Percentiles rank a stretch among this genome's conserved stretches.
phyloP scores from a whole-genome alignment of 768 basidiomycete genomes.

The Guyanaporus albipodus region DNA sequence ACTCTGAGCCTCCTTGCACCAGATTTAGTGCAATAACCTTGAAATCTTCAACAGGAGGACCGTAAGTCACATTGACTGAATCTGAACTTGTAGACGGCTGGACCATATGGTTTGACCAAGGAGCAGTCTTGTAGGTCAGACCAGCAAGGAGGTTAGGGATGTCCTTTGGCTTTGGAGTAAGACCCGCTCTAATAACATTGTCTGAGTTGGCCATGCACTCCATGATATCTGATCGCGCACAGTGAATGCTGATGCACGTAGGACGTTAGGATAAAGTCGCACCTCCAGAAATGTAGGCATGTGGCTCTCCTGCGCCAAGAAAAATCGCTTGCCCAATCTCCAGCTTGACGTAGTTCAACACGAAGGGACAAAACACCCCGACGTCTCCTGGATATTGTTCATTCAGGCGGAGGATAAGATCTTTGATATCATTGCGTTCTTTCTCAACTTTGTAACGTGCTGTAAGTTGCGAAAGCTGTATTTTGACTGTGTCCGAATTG shows the following conservation, averaged over 20 bases:
- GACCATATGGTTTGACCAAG: conserved; percentile 67
- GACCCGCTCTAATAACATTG: conserved; percentile 97
- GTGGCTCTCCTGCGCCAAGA: conserved; percentile 93
- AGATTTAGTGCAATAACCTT: conserved; percentile 70
- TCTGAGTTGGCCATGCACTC: conserved; percentile 99
- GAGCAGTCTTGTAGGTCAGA: conserved; percentile 78
- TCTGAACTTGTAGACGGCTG: conserved; percentile 47
- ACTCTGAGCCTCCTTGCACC: conserved; percentile 40
- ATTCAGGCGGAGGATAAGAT: conserved; percentile 60
- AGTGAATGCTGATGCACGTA: neutral
- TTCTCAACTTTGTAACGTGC: conserved; percentile 52
- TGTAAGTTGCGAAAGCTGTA: conserved; percentile 55
- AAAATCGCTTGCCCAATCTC: conserved; percentile 88
- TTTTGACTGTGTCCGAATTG: conserved; percentile 45
- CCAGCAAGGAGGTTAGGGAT: conserved; percentile 84
- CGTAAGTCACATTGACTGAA: conserved; percentile 56
- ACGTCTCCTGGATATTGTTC: conserved; percentile 88
- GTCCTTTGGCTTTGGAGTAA: conserved; percentile 95
- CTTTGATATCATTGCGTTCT: conserved; percentile 46
- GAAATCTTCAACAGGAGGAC: conserved; percentile 94
- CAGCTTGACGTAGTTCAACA: conserved; percentile 83
- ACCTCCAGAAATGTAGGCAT: conserved; percentile 95
- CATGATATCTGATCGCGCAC: conserved; percentile 70
- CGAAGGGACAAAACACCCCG: conserved; percentile 86
- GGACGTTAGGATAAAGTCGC: conserved; percentile 19